phyloP scores from a whole-genome alignment of 148 eudicot genomes.

The Limonium bicolor region DNA sequence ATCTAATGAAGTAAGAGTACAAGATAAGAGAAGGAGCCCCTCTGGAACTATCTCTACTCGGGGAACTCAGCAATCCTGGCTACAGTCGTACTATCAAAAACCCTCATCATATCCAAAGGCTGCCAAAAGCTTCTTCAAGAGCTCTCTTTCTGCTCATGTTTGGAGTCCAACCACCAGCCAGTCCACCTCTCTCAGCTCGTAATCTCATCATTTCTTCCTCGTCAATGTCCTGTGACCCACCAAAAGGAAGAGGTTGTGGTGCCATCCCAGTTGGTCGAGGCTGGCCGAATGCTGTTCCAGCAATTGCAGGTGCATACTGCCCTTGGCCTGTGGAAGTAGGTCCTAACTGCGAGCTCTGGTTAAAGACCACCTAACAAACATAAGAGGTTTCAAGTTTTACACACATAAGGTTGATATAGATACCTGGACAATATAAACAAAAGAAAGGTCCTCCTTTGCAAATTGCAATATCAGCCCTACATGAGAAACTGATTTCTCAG shows the following conservation, averaged over 20 bases:
- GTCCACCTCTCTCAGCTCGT: conserved; percentile 56
- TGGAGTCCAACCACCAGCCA: conserved; percentile 79
- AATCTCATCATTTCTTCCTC: conserved; percentile 65
- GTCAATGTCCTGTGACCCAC: conserved; percentile 28
- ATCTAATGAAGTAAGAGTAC: too few relatives aligned
- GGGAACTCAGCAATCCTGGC: too few relatives aligned
- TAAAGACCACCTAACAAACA: conserved; percentile 17
- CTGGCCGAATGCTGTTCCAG: conserved; percentile 48
- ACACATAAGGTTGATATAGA: too few relatives aligned
- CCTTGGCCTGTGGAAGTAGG: conserved; percentile 35
- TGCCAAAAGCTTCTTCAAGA: conserved; percentile 84
- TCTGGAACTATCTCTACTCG: too few relatives aligned
- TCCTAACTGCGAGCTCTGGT: conserved; percentile 41
- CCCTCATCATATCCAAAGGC: conserved; percentile 89
- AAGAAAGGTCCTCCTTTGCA: too few relatives aligned
- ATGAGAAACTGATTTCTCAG: too few relatives aligned
- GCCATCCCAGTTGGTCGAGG: conserved; percentile 70
- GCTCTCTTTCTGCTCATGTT: conserved; percentile 68
- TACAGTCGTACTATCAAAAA: too few relatives aligned
- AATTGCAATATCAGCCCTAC: too few relatives aligned
- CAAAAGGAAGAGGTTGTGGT: conserved; percentile 53
- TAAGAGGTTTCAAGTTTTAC: too few relatives aligned
- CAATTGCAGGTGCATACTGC: conserved; percentile 69
- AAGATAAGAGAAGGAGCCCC: too few relatives aligned
- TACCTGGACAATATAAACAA: too few relatives aligned